Evolutionary conservation across 371 early-diverging fungal genomes (phyloP), one percentile per base, ranked within the genome.

Genomic region (Actinomortierella wolfii): DNA sequence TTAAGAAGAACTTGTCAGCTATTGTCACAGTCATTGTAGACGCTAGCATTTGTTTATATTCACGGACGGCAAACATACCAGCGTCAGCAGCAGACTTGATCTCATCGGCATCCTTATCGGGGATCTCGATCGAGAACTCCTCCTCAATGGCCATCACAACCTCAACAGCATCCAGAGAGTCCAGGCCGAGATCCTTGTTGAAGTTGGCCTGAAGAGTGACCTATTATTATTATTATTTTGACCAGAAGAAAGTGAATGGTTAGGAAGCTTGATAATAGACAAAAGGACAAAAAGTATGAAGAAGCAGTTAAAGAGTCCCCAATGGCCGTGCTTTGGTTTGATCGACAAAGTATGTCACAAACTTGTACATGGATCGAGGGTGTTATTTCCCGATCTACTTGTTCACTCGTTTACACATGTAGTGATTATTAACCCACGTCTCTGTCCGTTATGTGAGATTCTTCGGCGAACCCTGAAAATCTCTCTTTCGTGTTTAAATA

Each of bases 81-180:
- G 97, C 98, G 68, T 95, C 88, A 54, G 85, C 79, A 43, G 92
- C 88, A 53, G 90, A 93, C 79, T 90, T 83, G 81, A 98, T 96
- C 66, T 92, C 88, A 78, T 98, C 99, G 60, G 97, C 97, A 62
- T 95, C 98, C 79, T 93, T 90, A 76, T 98, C 99, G 54, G 97
- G 91, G 69, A 98, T 92, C 83, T 98, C 98, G 55, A 97, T 91
- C 65, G 90, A 91, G 84, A 98, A 98, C 79, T 98, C 99, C 69
- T 98, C 97, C 83, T 98, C 99, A 64, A 98, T 88, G 48, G 97
- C 97, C 95, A 98, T 97, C 52, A 97, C 94, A 56, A 97, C 95
- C 81, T 98, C 99, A 45, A 97, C 97, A 56, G 94, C 91, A 80
- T 97, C 98, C 71, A 98, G 84, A 73, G 91, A 90, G 79, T 98